Evolutionary conservation across 805 yeast genomes (phyloP).

Genomic region (Saccharomycopsis schoenii): DNA sequence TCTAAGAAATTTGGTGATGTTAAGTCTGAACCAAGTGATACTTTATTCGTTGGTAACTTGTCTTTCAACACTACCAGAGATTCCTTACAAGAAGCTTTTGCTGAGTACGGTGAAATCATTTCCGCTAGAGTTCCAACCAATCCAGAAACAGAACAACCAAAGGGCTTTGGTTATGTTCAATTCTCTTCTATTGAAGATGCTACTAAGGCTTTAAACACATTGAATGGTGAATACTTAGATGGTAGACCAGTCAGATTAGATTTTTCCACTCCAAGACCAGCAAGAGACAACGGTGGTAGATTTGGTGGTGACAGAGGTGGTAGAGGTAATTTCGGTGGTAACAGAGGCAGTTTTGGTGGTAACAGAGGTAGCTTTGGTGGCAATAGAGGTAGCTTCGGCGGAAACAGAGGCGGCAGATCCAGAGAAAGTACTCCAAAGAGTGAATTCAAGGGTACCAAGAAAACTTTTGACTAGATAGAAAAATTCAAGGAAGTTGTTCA

Average conservation of each 20-base stretch:
- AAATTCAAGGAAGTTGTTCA: neutral
- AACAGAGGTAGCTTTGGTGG: constrained; percentile 25
- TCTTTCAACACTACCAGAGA: constrained; percentile 87
- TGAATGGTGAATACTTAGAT: constrained; percentile 81
- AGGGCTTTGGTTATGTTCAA: constrained; percentile 98
- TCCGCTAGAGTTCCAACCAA: constrained; percentile 95
- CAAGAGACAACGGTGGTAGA: constrained; percentile 26
- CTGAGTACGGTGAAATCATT: constrained; percentile 69
- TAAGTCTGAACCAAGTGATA: constrained; percentile 88
- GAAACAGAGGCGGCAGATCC: constrained; percentile 36
- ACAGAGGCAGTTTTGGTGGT: constrained; percentile 31
- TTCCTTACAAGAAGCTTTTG: constrained; percentile 59
- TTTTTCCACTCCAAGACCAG: constrained; percentile 82
- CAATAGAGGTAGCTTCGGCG: constrained; percentile 24
- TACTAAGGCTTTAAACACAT: constrained; percentile 71
- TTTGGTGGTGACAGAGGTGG: constrained; percentile 38
- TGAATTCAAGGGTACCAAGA: constrained; percentile 77
- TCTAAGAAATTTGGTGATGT: constrained; percentile 87
- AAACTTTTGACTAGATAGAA: constrained; percentile 55
- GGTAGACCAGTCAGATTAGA: constrained; percentile 95
- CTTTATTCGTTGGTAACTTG: constrained; percentile 91
- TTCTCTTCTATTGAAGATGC: constrained; percentile 83
- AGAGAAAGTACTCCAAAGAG: constrained; percentile 40
- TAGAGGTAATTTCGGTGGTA: constrained; percentile 37
- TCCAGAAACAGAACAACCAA: constrained; percentile 97